A percentile compares a stretch with the other conserved stretches of the same genome.
Evolutionary conservation across 2,329 filamentous ascomycete species (phyloP).

Genomic region (Drechmeria coniospora): DNA sequence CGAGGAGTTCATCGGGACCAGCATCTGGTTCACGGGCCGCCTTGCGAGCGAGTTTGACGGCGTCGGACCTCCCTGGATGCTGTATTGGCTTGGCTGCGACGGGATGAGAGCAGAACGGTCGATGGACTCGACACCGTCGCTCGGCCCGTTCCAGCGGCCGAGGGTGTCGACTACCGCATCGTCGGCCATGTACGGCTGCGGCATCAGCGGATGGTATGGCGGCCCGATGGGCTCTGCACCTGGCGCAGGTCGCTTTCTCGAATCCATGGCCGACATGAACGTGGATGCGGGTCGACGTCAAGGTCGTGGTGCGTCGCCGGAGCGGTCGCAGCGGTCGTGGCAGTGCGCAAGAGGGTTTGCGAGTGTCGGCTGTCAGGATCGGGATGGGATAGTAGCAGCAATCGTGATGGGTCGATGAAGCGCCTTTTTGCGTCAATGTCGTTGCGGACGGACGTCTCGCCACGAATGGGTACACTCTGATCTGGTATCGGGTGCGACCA

Average conservation of each 20-base stretch:
- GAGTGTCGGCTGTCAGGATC: no score
- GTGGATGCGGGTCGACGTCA: no score
- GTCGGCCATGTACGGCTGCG: conserved; percentile 28
- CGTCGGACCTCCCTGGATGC: conserved; percentile 14
- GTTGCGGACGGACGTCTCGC: no score
- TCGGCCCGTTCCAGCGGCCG: conserved; percentile 26
- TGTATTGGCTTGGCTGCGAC: conserved; percentile 18
- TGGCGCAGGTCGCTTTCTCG: conserved; percentile 60
- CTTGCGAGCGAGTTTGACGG: conserved; percentile 37
- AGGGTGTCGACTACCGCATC: conserved; percentile 30
- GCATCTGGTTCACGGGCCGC: conserved; percentile 32
- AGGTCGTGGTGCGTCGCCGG: no score
- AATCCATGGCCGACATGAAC: conserved; percentile 32
- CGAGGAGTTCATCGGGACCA: conserved; percentile 27
- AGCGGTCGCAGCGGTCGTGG: no score
- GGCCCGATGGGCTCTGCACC: conserved; percentile 51
- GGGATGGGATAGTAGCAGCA: no score
- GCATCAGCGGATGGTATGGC: conserved; percentile 35
- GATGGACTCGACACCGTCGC: conserved; percentile 21
- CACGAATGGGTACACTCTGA: no score
- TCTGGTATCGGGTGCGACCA: no score
- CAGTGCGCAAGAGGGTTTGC: no score
- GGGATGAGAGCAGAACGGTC: conserved; percentile 25
- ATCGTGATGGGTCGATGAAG: no score
- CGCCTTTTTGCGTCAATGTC: no score